These are phyloP conservation scores for Candida arabinofermentans DNA, from an alignment of 805 yeast species.

Conservation along the genomic window DNA sequence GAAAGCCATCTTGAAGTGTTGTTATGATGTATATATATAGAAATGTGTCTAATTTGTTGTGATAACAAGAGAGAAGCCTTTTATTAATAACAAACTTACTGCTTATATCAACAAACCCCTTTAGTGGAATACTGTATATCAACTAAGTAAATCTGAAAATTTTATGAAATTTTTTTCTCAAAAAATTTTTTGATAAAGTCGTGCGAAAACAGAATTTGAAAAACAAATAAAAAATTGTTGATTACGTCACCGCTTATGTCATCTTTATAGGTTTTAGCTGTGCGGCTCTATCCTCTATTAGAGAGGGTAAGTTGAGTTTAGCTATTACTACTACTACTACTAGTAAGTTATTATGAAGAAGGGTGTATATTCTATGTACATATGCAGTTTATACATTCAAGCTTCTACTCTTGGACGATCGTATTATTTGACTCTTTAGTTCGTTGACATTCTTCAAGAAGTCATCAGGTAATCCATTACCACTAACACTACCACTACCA, in stretches of 20 bases:
- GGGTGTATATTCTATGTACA: background rate
- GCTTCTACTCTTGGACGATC: background rate
- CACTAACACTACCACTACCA: no score
- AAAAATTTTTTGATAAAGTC: constrained; percentile 6
- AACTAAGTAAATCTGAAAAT: constrained; percentile 1
- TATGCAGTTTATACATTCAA: background rate
- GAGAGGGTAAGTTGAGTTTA: no score
- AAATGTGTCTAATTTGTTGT: background rate
- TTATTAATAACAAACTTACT: no score
- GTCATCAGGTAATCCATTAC: background rate
- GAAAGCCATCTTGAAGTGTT: constrained; percentile 55
- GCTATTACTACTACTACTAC: no score
- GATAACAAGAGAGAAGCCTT: no score
- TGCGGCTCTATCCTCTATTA: no score
- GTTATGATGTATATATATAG: background rate
- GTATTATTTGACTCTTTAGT: background rate
- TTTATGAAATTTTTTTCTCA: constrained; percentile 9
- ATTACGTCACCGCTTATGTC: no score
- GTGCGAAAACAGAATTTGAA: constrained; percentile 1
- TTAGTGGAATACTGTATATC: background rate
- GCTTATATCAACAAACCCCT: no score
- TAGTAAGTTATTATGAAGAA: no score
- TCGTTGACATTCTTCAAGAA: background rate
- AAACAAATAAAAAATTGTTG: background rate
- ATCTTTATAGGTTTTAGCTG: no score